Conservation (phyloP, 768 basidiomycete genomes). For the Leccinum arenicola region DNA sequence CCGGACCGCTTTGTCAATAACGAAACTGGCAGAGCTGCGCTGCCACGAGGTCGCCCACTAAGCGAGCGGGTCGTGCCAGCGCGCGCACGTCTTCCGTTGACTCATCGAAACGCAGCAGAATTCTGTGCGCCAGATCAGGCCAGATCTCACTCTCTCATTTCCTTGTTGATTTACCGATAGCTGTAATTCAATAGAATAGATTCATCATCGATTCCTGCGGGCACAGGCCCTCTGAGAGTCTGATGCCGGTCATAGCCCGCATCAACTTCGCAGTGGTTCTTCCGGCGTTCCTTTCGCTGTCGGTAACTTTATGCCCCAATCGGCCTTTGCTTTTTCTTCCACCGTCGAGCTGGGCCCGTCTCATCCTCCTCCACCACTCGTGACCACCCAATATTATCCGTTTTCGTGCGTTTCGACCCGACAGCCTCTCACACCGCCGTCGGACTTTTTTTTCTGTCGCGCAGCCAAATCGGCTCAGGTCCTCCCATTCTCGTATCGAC, state of each 20-base stretch:
- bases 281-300: constrained; percentile 23
- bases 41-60: constrained; percentile 24
- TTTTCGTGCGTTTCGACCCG: constrained; percentile 1
- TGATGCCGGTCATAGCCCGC: constrained; percentile 20
- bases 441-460: constrained; percentile 9
- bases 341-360: constrained; percentile 2
- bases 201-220: constrained; percentile 9
- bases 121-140: constrained; percentile 15
- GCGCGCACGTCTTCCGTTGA: constrained; percentile 16
- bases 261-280: constrained; percentile 23
- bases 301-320: constrained; percentile 29
- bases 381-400: neutral
- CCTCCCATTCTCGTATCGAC: neutral
- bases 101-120: constrained; percentile 18
- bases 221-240: constrained; percentile 9
- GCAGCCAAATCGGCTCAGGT: constrained; percentile 19
- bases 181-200: constrained; percentile 20
- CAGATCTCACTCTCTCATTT: constrained; percentile 23
- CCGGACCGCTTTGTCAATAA: constrained; percentile 23
- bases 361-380: neutral
- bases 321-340: constrained; percentile 8
- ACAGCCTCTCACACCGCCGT: constrained; percentile 22
- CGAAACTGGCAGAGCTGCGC: constrained; percentile 18
- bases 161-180: constrained; percentile 27
- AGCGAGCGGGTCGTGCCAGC: constrained; percentile 23